Evolutionary conservation across 495 filamentous ascomycete genomes (phyloP), one percentile per base, ranked within the genome.

Genomic region (Talaromyces liani): DNA sequence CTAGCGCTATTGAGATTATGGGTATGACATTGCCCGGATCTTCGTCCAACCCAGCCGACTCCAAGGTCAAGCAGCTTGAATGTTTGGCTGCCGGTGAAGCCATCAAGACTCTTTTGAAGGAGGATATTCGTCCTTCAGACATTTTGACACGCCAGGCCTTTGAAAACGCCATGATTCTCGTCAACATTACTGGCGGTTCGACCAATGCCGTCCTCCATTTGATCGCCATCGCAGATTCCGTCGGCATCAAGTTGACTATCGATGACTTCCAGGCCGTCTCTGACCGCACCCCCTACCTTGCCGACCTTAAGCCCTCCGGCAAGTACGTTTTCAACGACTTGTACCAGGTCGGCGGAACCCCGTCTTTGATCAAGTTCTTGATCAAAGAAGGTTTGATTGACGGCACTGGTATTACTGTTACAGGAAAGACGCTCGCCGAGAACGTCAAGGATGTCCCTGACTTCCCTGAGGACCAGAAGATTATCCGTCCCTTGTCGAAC

Each of bases 131-230:
- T 62, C 94, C 94, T 1, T 80, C 80, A 8, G 95, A 98, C 71
- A 94, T 98, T 73, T 72, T 98, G 66, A 98, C 94, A 4, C 86
- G 92, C 27, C 81, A 92, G 73, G 91, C 95, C 4, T 93, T 98
- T 69, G 94, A 98, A 75, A 91, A 98, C 70, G 94, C 94, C 69
- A 98, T 98, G 94, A 84, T 93, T 9, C 78, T 98, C 5, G 87
- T 96, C 67, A 97, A 90, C 82, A 93, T 98, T 68, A 93, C 92
- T 9, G 94, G 94, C 54, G 94, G 94, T 62, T 96, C 91, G 56
- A 98, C 94, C 64, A 98, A 98, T 75, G 94, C 95, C 49, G 94
- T 98, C 41, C 87, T 98, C 20, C 94, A 98, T 76, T 79, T 98
- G 53, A 93, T 98, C 72, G 94, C 95, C 67, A 97, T 98, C 34